Evolutionary conservation across 306 rosid genomes (phyloP), one percentile per base, ranked within the genome.

Genomic region (Cyamopsis tetragonoloba): DNA sequence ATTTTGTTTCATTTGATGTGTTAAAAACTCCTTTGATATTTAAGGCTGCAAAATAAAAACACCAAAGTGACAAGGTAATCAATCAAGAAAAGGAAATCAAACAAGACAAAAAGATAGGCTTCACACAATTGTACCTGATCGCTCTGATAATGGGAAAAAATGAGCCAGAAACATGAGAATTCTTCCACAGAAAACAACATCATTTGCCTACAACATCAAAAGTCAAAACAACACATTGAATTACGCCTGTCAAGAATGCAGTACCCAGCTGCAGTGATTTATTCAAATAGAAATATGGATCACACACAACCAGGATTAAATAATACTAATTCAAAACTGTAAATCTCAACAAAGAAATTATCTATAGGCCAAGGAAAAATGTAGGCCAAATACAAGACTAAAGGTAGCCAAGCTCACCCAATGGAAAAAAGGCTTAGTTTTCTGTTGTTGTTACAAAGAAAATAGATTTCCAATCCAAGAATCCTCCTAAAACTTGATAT

Each of bases 11-110:
- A 24, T 89, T 93, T 27, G 97, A 89, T 59, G 96, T 88, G 97
- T 93, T 93, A 63, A 93, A 93, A 76, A 93, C 98, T 63, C 98
- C 98, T 83, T 93, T 93, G 17, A 89, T 89, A 83, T 93, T 93
- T 70, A 89, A 87, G 68, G 98, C 98, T 89, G 89, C 82, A 76
- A 63, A 48, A 71, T 63, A 56, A 74, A 68, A 62, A 68, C 62
- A 70, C 35, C 46, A 72, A 54, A 43, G 37, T 74, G 37, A 63
- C 62, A 63, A 3, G 37, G 69, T 4, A 31, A 30, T 37, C 57
- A 31, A 30, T 37, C 57, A 37, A 31, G 69, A 61, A 64, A 69
- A 34, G 31, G 15, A 65, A 77, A 76, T 54, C 13, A 57, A 75
- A 19, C 15, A 43, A 64, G 39, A 68, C 19, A 8, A 50, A 31